Percentiles rank a stretch among this genome's conserved stretches.
These are phyloP conservation scores for Auricularia cornea DNA, from an alignment of 768 basidiomycete species.

Conservation along the genomic window DNA sequence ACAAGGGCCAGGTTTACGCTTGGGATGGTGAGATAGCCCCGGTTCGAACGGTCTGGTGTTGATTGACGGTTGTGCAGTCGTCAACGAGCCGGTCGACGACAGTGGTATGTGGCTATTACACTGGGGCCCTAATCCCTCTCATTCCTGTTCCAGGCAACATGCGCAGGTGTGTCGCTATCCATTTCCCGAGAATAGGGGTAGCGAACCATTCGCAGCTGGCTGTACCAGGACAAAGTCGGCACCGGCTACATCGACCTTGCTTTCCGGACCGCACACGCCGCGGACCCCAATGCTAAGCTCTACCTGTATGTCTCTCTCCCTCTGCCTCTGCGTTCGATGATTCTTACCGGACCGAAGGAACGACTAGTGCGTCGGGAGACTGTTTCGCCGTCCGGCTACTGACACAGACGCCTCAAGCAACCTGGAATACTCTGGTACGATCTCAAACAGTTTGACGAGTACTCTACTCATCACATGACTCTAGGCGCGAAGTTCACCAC, in stretches of 20 bases:
- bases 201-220: constrained; percentile 39
- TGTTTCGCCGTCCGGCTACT: constrained; percentile 4
- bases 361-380: constrained; percentile 28
- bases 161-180: neutral
- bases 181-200: neutral
- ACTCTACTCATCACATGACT: neutral
- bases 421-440: constrained; percentile 1
- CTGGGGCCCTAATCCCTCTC: neutral
- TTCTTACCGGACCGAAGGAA: too few relatives aligned
- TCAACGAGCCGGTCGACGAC: constrained; percentile 55
- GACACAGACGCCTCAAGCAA: constrained; percentile 1
- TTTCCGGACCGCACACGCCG: constrained; percentile 41
- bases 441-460: neutral
- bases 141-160: neutral
- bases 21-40: constrained; percentile 20
- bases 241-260: constrained; percentile 41
- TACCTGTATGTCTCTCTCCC: constrained; percentile 30
- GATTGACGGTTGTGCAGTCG: constrained; percentile 34
- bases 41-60: neutral
- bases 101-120: constrained; percentile 24
- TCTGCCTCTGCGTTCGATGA: neutral
- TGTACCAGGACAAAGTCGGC: constrained; percentile 46
- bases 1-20: constrained; percentile 45
- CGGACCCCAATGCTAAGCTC: constrained; percentile 48
- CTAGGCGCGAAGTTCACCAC: constrained; percentile 46